Base-by-base conservation (phyloP, 371 early-diverging fungal species). In the Zychaea mexicana region DNA sequence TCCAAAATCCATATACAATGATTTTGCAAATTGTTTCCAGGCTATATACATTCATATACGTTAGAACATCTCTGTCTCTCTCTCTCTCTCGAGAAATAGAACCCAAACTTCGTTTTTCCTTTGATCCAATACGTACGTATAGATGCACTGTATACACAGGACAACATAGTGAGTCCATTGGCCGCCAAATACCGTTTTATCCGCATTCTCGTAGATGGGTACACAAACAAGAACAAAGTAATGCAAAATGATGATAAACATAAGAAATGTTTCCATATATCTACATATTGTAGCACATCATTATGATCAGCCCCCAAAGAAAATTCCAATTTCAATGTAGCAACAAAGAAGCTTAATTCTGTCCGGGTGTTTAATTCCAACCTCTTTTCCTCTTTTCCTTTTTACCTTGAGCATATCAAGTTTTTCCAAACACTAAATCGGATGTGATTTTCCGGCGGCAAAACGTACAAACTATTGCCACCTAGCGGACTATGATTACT, bases 211-310 rank as follows among this genome's bases (percentile, higher is more conserved):
- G 52, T 70, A 72, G 8, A 83, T 81, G 0, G 87, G 85, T 0
- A 73, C 73, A 52, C 77, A 80, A 21, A 84, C 81, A 39, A 86
- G 72, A n/a, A 86, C 59, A 31, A 86, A 74, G 80, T 85, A 86
- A 42, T 86, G 81, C 0, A 80, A 60, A 19, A 83, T 52, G 54
- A 86, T 77, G 10, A 86, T 38, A 2, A 82, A 65, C 8, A 85
- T 67, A 2, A 84, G 67, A 36, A 77, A 69, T 0, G 72, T 64
- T 58, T 86, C 85, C 0, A 75, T 64, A 47, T 69, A 68, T 62
- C 86, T 84, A 30, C n/a, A 45, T 33, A 52, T 33, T 38, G 56
- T n/a, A n/a, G n/a, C n/a, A n/a, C n/a, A n/a, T n/a, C n/a, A n/a
- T n/a, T n/a, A n/a, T n/a, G n/a, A n/a, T n/a, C n/a, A n/a, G n/a